Conservation (phyloP, 495 filamentous ascomycete genomes). For the Penicillium bovifimosum region DNA sequence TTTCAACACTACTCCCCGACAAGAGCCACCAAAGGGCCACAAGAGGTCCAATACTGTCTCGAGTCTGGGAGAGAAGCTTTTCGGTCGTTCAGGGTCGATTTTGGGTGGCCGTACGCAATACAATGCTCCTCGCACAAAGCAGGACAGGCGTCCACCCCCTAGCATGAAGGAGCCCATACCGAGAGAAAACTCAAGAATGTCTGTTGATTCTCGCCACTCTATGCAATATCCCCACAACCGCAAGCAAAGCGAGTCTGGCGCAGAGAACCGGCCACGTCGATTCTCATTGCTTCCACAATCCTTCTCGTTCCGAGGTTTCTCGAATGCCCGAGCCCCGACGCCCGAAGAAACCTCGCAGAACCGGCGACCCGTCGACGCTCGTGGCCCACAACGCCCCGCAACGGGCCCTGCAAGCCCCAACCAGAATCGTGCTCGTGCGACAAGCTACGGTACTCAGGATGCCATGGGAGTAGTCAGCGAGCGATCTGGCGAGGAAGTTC, state of each 20-base stretch:
- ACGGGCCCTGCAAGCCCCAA: conserved; percentile 23
- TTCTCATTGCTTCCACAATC: conserved; percentile 74
- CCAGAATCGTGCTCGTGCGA: conserved; percentile 24
- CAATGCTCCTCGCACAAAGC: conserved; percentile 30
- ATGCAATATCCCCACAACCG: conserved; percentile 68
- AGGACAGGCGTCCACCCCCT: conserved; percentile 59
- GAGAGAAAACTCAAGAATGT: conserved; percentile 57
- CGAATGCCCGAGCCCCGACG: conserved; percentile 38
- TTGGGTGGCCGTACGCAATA: conserved; percentile 56
- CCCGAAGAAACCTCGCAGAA: conserved; percentile 34
- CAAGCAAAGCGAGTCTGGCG: conserved; percentile 80
- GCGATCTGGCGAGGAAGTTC: conserved; percentile 29
- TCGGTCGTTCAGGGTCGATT: conserved; percentile 72
- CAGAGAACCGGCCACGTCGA: conserved; percentile 63
- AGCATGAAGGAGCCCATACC: conserved; percentile 65
- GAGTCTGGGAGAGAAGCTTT: conserved; percentile 69
- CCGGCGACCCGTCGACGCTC: conserved; percentile 23
- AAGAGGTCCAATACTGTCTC: conserved; percentile 87
- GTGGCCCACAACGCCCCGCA: conserved; percentile 30
- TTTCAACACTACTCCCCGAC: conserved; percentile 41
- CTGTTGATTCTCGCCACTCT: conserved; percentile 76
- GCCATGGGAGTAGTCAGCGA: conserved; percentile 28
- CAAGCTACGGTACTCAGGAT: conserved; percentile 37
- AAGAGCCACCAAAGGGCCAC: conserved; percentile 62
- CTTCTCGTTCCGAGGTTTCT: conserved; percentile 59